Conservation (phyloP, 2,329 filamentous ascomycete species). For the Talaromyces islandicus region DNA sequence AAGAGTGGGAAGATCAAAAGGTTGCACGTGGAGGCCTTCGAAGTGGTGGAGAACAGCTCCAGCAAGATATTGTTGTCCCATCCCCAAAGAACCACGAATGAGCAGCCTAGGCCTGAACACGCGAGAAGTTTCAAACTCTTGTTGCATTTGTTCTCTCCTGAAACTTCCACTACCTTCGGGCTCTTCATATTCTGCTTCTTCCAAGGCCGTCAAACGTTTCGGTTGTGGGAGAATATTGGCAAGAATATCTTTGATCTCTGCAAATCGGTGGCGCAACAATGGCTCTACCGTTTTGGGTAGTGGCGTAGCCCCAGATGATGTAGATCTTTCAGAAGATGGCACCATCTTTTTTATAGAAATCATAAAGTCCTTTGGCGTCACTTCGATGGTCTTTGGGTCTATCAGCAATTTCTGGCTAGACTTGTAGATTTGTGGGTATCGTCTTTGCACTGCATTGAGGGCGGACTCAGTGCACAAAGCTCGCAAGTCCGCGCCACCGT, state of each 20-base stretch:
- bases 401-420: conserved; percentile 87
- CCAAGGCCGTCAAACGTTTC: conserved; percentile 80
- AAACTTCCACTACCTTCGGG: conserved; percentile 79
- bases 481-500: conserved; percentile 89
- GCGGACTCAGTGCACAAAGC: conserved; percentile 94
- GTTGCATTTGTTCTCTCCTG: conserved; percentile 68
- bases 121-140: conserved; percentile 79
- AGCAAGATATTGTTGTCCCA: conserved; percentile 89
- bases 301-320: conserved; percentile 75
- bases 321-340: conserved; percentile 86
- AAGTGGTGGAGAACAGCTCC: conserved; percentile 83
- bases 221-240: conserved; percentile 75
- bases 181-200: conserved; percentile 90
- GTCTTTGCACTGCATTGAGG: conserved; percentile 89
- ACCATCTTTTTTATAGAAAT: conserved; percentile 93
- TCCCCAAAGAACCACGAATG: conserved; percentile 73
- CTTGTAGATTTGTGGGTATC: conserved; percentile 92
- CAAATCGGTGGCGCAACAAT: conserved; percentile 67
- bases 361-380: conserved; percentile 95
- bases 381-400: conserved; percentile 73
- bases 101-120: conserved; percentile 85
- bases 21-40: conserved; percentile 89
- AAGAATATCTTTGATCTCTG: conserved; percentile 61
- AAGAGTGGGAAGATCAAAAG: conserved; percentile 83
- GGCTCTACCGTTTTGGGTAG: conserved; percentile 76